A percentile compares a stretch with the other conserved stretches of the same genome.
Conservation (phyloP, 2,329 filamentous ascomycete genomes). For the Fusarium illudens region DNA sequence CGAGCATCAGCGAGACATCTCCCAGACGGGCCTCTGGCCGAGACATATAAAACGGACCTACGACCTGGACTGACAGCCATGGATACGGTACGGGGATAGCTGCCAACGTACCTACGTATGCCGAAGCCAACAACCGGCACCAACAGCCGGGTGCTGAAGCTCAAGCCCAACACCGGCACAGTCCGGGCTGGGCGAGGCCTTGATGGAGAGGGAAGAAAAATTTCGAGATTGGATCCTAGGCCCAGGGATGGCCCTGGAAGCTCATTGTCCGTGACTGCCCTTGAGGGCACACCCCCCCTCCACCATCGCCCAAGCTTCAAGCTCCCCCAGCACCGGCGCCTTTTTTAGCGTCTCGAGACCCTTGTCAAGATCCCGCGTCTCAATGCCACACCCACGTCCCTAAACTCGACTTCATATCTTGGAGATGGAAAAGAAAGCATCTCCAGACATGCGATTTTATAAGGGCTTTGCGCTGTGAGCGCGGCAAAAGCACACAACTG, state of each 20-base stretch:
- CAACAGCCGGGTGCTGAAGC: constrained; percentile 38
- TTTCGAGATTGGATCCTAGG: constrained; percentile 40
- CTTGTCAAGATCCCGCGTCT: constrained; percentile 43
- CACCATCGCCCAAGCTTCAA: constrained; percentile 33
- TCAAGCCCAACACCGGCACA: constrained; percentile 38
- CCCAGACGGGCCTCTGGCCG: not conserved
- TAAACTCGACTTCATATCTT: constrained; percentile 42
- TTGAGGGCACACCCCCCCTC: constrained; percentile 38
- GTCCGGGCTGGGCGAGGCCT: constrained; percentile 39
- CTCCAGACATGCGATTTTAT: constrained; percentile 16
- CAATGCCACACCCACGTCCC: constrained; percentile 44
- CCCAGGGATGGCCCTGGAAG: constrained; percentile 38
- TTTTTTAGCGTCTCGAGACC: constrained; percentile 41
- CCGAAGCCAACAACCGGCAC: constrained; percentile 37
- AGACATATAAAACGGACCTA: constrained; percentile 9
- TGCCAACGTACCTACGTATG: constrained; percentile 21
- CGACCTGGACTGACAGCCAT: constrained; percentile 7
- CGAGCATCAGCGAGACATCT: constrained; percentile 20
- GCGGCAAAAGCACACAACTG: constrained; percentile 1
- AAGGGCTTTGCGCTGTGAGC: not conserved
- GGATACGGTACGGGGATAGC: constrained; percentile 2
- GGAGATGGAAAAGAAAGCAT: constrained; percentile 27
- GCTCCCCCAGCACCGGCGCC: constrained; percentile 38
- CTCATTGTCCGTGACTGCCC: constrained; percentile 16
- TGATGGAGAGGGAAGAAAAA: constrained; percentile 35